phyloP scores from a whole-genome alignment of 2,329 filamentous ascomycete species.

The Aspergillus melleus region DNA sequence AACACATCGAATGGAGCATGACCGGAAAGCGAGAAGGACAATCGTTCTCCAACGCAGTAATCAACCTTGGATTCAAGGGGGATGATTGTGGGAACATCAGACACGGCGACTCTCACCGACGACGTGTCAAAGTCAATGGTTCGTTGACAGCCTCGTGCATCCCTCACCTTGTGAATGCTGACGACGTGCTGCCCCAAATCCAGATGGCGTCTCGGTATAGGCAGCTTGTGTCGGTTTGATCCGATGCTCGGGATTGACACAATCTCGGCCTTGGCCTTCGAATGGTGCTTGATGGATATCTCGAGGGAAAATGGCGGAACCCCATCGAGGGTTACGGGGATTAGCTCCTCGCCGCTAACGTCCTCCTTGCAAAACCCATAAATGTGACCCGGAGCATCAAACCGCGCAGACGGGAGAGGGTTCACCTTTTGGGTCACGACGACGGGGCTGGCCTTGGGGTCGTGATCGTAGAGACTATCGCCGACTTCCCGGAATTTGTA shows the following conservation, averaged over 20 bases:
- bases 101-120: conserved; percentile 85
- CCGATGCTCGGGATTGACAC: conserved; percentile 79
- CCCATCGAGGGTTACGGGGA: conserved; percentile 82
- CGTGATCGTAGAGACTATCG: conserved; percentile 81
- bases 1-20: conserved; percentile 89
- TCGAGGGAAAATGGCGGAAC: conserved; percentile 86
- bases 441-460: conserved; percentile 66
- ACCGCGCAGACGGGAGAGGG: conserved; percentile 76
- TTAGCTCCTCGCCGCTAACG: conserved; percentile 76
- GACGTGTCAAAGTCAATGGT: conserved; percentile 70
- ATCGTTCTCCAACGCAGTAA: conserved; percentile 93
- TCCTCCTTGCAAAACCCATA: conserved; percentile 95
- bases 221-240: conserved; percentile 71
- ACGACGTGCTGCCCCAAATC: conserved; percentile 88
- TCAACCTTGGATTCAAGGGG: conserved; percentile 80
- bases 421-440: conserved; percentile 81
- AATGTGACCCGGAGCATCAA: conserved; percentile 82
- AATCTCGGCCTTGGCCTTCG: conserved; percentile 74
- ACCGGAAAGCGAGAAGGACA: conserved; percentile 88
- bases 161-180: conserved; percentile 84
- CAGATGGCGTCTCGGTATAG: conserved; percentile 79
- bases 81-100: conserved; percentile 88
- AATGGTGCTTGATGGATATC: conserved; percentile 89
- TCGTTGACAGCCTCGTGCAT: conserved; percentile 81
- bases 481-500: conserved; percentile 83